Conservation (phyloP, 2,329 filamentous ascomycete genomes). For the Monosporascus sp. region DNA sequence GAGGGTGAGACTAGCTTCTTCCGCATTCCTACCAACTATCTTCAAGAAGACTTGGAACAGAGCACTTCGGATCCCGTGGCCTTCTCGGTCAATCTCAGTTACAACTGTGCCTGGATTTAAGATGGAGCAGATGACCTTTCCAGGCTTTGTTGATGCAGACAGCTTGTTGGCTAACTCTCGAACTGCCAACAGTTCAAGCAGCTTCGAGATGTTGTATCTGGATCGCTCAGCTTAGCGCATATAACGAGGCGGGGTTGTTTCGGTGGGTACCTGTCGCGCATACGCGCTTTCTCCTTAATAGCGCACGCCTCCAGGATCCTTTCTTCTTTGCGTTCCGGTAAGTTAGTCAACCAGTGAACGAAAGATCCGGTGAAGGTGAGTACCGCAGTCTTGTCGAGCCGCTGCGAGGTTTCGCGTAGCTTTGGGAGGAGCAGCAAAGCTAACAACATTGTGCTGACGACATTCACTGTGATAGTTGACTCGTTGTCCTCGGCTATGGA, state of each 20-base stretch:
- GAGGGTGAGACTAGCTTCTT: conserved; percentile 8
- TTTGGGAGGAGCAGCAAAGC: conserved; percentile 26
- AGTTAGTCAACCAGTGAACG: conserved; percentile 9
- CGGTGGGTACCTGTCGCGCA: conserved; percentile 1
- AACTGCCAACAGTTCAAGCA: conserved; percentile 9
- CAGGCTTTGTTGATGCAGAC: conserved; percentile 3
- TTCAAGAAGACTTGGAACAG: conserved; percentile 3
- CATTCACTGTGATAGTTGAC: conserved; percentile 37
- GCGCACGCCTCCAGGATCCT: conserved; percentile 8
- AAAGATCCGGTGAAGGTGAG: conserved; percentile 13
- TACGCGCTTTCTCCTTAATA: conserved; percentile 1
- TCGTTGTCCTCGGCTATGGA: conserved; percentile 40
- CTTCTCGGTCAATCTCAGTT: conserved; percentile 9
- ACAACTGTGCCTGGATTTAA: conserved; percentile 9
- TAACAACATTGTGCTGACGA: conserved; percentile 25
- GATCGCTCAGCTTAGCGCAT: not conserved
- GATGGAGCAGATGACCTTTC: conserved; percentile 5
- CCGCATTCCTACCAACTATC: conserved; percentile 6
- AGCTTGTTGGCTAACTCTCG: conserved; percentile 6
- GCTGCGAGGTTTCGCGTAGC: conserved; percentile 12
- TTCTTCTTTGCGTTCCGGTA: conserved; percentile 6
- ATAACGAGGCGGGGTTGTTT: not conserved
- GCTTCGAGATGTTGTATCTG: conserved; percentile 12
- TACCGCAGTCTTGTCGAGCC: not conserved
- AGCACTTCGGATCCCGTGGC: not conserved